These are phyloP conservation scores for Phytophthora capsici DNA, from an alignment of 352 stramenopile genomes.

Conservation along the genomic window DNA sequence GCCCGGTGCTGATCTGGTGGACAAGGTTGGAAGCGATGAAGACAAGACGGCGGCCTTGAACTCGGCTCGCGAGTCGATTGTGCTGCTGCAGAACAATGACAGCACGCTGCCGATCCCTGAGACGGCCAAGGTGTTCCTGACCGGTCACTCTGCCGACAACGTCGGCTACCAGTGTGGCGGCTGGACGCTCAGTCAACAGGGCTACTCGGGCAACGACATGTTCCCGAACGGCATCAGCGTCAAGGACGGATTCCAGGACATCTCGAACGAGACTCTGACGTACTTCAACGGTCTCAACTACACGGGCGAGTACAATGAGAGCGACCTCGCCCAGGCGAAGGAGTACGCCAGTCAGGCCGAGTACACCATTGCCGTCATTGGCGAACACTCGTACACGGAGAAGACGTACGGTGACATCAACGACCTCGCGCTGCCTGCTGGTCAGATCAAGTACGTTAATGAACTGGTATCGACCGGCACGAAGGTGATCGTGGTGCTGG, in stretches of 20 bases:
- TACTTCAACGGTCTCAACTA: slow-evolving; percentile 67
- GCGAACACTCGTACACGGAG: slow-evolving; percentile 81
- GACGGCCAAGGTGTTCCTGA: slow-evolving; percentile 57
- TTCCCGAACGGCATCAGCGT: slow-evolving; percentile 66
- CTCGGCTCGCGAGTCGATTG: slow-evolving; percentile 74
- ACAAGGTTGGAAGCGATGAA: slow-evolving; percentile 46
- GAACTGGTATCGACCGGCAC: slow-evolving; percentile 63
- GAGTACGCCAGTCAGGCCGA: slow-evolving; percentile 45
- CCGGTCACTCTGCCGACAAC: slow-evolving; percentile 61
- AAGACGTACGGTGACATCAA: slow-evolving; percentile 84
- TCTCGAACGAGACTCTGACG: slow-evolving; percentile 35
- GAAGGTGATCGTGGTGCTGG: slow-evolving; percentile 80
- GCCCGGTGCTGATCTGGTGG: slow-evolving; percentile 50
- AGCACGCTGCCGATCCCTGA: slow-evolving; percentile 51
- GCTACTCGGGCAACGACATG: slow-evolving; percentile 68
- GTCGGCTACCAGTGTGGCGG: slow-evolving; percentile 74
- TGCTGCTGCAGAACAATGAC: slow-evolving; percentile 84
- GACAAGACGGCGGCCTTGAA: slow-evolving; percentile 60
- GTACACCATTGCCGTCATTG: slow-evolving; percentile 80
- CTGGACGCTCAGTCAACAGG: slow-evolving; percentile 87
- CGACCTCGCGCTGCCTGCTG: slow-evolving; percentile 62
- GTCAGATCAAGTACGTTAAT: slow-evolving; percentile 78
- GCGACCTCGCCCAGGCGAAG: slow-evolving; percentile 64
- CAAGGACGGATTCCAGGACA: slow-evolving; percentile 55
- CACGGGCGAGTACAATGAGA: slow-evolving; percentile 52